Conservation (phyloP, 2,329 filamentous ascomycete genomes). For the Pseudocercospora eumusae region DNA sequence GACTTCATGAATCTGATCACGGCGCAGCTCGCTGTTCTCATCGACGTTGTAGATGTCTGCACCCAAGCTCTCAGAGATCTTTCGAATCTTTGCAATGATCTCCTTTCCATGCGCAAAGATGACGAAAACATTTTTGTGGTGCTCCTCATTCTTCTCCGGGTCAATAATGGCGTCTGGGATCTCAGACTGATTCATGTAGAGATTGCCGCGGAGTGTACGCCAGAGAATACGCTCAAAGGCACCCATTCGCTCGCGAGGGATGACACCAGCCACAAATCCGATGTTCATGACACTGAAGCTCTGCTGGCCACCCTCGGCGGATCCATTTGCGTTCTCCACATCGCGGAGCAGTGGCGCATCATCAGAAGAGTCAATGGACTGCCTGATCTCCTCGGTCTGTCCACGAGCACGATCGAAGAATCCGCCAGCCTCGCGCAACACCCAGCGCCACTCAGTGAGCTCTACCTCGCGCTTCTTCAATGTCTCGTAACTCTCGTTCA, state of each 20-base stretch:
- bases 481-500: slow-evolving; percentile 98
- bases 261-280: slow-evolving; percentile 95
- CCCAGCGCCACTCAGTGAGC: slow-evolving; percentile 97
- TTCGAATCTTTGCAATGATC: slow-evolving; percentile 96
- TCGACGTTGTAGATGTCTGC: slow-evolving; percentile 96
- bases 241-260: slow-evolving; percentile 85
- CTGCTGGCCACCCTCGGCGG: slow-evolving; percentile 35
- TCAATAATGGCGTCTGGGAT: slow-evolving; percentile 92
- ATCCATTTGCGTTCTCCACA: slow-evolving; percentile 71
- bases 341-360: slow-evolving; percentile 92
- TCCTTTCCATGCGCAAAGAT: slow-evolving; percentile 99
- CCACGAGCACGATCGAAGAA: slow-evolving; percentile 97
- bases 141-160: slow-evolving; percentile 84
- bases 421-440: slow-evolving; percentile 89
- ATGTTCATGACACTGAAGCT: slow-evolving; percentile 96
- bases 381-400: slow-evolving; percentile 93
- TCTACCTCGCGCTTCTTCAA: slow-evolving; percentile 97
- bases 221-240: slow-evolving; percentile 97
- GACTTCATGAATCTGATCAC: slow-evolving; percentile 96
- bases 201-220: slow-evolving; percentile 93
- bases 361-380: slow-evolving; percentile 80
- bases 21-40: slow-evolving; percentile 91
- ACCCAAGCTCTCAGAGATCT: slow-evolving; percentile 96
- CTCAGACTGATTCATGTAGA: slow-evolving; percentile 99
- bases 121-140: slow-evolving; percentile 98